phyloP scores from a whole-genome alignment of 1,284 basidiomycete genomes.

The Ustilago crameri region DNA sequence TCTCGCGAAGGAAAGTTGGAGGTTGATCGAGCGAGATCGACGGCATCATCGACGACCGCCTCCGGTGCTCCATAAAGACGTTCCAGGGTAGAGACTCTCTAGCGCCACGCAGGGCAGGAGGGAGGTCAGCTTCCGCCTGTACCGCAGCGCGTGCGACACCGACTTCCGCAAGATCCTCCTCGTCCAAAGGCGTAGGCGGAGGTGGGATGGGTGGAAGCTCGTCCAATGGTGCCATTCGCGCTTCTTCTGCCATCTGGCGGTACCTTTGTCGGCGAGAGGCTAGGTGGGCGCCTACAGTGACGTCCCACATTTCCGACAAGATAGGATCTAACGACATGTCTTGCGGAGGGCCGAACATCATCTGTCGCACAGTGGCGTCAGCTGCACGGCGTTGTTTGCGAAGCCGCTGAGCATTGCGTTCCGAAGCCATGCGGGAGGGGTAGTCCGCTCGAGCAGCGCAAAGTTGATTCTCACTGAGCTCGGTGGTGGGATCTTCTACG shows the following conservation, averaged over 20 bases:
- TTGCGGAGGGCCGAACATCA: conserved; percentile 29
- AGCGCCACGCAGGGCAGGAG: conserved; percentile 24
- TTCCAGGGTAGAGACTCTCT: conserved; percentile 47
- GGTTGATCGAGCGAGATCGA: conserved; percentile 35
- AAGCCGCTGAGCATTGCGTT: conserved; percentile 2
- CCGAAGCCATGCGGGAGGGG: conserved; percentile 15
- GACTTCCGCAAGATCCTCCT: conserved; percentile 21
- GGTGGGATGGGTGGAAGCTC: conserved; percentile 19
- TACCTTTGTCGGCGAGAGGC: conserved; percentile 13
- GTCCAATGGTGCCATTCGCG: conserved; percentile 2
- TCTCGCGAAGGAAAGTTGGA: conserved; percentile 23
- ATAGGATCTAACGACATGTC: conserved; percentile 19
- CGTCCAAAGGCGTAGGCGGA: conserved; percentile 25
- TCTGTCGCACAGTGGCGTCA: neutral
- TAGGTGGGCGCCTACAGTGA: conserved; percentile 27
- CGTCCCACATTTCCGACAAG: conserved; percentile 29
- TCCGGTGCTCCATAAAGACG: conserved; percentile 33
- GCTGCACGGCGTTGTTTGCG: neutral
- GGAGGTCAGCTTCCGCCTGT: conserved; percentile 10
- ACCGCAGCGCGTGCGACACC: conserved; percentile 33
- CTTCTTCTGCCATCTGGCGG: conserved; percentile 12
- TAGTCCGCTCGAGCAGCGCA: conserved; percentile 27
- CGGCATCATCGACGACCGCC: conserved; percentile 43
- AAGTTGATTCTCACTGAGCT: conserved; percentile 28
- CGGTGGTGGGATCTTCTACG: conserved; percentile 17